Evolutionary conservation across 345 rosid species (phyloP).

Genomic region (Populus alba): DNA sequence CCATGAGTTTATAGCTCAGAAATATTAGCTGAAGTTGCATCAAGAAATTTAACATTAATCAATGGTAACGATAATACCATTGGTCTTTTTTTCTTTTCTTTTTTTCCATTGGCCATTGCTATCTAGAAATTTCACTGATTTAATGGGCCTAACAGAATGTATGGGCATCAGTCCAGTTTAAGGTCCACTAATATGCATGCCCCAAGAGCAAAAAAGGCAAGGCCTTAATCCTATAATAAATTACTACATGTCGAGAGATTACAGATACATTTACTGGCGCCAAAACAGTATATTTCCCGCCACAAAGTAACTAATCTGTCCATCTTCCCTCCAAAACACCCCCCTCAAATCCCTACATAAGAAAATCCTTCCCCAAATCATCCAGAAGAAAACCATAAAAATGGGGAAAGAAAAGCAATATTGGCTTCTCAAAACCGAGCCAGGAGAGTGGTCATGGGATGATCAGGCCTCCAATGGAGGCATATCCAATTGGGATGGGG

Average conservation of each 20-base stretch:
- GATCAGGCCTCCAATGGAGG: constrained; percentile 78
- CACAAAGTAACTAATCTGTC: background rate
- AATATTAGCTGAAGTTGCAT: no score
- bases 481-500: constrained; percentile 82
- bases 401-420: constrained; percentile 40
- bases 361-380: background rate
- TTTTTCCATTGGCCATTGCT: no score
- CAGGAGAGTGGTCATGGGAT: constrained; percentile 96
- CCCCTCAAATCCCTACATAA: background rate
- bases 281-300: background rate
- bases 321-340: background rate
- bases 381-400: background rate
- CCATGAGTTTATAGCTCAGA: no score
- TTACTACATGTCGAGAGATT: no score
- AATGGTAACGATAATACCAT: no score
- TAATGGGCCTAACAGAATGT: background rate
- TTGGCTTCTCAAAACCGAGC: constrained; percentile 93
- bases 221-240: background rate
- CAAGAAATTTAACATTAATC: no score
- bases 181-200: background rate
- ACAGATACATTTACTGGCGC: background rate
- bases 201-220: background rate
- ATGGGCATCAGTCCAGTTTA: background rate
- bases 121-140: background rate
- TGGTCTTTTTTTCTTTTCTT: no score